A percentile compares a stretch with the other conserved stretches of the same genome.
phyloP scores from a whole-genome alignment of 208 protist genomes.

The Trypanosomatidae sp. region DNA sequence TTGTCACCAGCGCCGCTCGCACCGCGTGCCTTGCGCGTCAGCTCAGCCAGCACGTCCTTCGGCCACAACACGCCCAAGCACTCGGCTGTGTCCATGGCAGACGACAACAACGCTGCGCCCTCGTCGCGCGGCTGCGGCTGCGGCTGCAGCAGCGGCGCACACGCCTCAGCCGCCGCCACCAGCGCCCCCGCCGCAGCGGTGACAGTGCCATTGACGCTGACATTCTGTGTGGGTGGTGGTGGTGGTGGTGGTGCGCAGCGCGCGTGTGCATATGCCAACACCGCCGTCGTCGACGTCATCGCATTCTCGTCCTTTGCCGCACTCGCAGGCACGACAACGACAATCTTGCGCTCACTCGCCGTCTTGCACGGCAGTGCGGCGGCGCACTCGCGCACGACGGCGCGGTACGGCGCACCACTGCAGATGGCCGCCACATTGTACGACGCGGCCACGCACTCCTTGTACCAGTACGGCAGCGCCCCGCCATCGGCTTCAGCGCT shows the following conservation, averaged over 20 bases:
- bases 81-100: too few species aligned
- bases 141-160: too few species aligned
- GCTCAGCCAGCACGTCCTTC: conserved; percentile 41
- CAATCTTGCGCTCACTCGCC: conserved; percentile 27
- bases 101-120: conserved; percentile 4
- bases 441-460: conserved; percentile 32
- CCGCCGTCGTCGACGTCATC: too few species aligned
- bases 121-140: conserved; percentile 10
- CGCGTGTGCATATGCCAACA: conserved; percentile 44
- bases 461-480: conserved; percentile 31
- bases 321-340: conserved; percentile 26
- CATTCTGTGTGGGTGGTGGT: too few species aligned
- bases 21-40: conserved; percentile 19
- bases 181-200: conserved; percentile 14
- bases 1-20: conserved; percentile 8
- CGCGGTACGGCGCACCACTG: conserved; percentile 14
- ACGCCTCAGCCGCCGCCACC: too few species aligned
- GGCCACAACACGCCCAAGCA: conserved; percentile 35
- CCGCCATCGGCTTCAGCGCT: conserved; percentile 29
- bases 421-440: conserved; percentile 62
- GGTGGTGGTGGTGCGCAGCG: too few species aligned
- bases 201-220: conserved; percentile 9
- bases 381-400: conserved; percentile 34
- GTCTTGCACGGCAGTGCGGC: conserved; percentile 13
- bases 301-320: conserved; percentile 1